These are phyloP conservation scores for Tricholoma saponaceum DNA, from an alignment of 768 basidiomycete genomes.

Conservation along the genomic window DNA sequence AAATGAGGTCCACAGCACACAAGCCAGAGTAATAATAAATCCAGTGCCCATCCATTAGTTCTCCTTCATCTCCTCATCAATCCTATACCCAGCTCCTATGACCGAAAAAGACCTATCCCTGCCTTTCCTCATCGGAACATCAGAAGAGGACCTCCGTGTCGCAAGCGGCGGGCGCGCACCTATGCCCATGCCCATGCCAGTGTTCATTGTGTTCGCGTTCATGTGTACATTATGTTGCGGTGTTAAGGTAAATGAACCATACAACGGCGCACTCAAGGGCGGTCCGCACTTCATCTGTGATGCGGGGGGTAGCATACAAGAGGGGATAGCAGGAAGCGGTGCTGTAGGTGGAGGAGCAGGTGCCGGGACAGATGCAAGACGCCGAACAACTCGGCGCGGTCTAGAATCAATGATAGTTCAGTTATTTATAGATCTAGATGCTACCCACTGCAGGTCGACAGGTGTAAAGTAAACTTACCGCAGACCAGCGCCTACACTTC, in stretches of 20 bases:
- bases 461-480: conserved; percentile 14
- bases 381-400: conserved; percentile 35
- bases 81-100: conserved; percentile 25
- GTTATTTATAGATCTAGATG: conserved; percentile 1
- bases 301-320: conserved; percentile 11
- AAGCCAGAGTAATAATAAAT: neutral
- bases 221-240: neutral
- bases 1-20: too few species aligned
- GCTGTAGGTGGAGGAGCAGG: conserved; percentile 37
- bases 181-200: neutral
- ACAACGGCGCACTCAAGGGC: conserved; percentile 8
- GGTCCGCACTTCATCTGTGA: neutral
- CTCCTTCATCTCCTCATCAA: conserved; percentile 41
- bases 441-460: neutral
- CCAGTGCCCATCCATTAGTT: conserved; percentile 16
- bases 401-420: conserved; percentile 20
- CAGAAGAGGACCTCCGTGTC: neutral
- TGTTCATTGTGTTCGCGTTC: neutral
- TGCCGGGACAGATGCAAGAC: conserved; percentile 25
- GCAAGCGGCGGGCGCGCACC: neutral
- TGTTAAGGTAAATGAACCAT: conserved; percentile 1
- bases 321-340: conserved; percentile 35
- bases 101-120: conserved; percentile 29
- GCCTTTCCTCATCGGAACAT: conserved; percentile 11
- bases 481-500: conserved; percentile 39